Evolutionary conservation across 805 yeast genomes (phyloP), one percentile per base, ranked within the genome.

Genomic region (Saturnispora sanitii): DNA sequence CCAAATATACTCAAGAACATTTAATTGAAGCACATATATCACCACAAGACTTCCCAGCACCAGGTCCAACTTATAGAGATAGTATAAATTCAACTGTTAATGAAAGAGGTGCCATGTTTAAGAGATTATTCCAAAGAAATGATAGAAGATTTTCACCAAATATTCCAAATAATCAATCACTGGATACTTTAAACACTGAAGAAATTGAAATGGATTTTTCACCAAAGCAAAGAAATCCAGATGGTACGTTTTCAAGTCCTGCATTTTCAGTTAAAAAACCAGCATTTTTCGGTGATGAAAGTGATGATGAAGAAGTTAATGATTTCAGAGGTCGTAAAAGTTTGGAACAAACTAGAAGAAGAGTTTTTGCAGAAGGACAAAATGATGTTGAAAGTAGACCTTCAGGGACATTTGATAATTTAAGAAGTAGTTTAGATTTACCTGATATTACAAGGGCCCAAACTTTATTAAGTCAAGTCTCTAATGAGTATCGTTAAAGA

Each of bases 151-250:
- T 45, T 15, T 53, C 64, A 22, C 56, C 64, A 11, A 55, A 61
- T 44, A 51, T 61, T 23, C 52, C 58, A n/a, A 37, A 53, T 3
- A 56, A 57, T 4, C 61, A 53, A 6, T 68, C 68, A 11, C 49
- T 58, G 16, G 62, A 57, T 35, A 58, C 60, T 6, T 46, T 67
- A 7, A 60, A 58, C n/a, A 68, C 75, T 0, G 78, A 72, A 48
- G 77, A 71, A 45, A 72, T 73, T 41, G 69, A 70, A 23, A 54
- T 73, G 68, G 68, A 70, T 22, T 61, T 53, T 44, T 53, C 57
- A 2, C 51, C 48, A n/a, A 51, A 49, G 28, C 36, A 38, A 16
- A 40, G 41, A 22, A 35, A 30, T 4, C 35, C 33, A 9, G 51
- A 54, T 42, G 59, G 60, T 4, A 66, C 65, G 6, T 56, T 67